phyloP scores from a whole-genome alignment of 1,139 yeast species.

The Debaryomyces nepalensis region DNA sequence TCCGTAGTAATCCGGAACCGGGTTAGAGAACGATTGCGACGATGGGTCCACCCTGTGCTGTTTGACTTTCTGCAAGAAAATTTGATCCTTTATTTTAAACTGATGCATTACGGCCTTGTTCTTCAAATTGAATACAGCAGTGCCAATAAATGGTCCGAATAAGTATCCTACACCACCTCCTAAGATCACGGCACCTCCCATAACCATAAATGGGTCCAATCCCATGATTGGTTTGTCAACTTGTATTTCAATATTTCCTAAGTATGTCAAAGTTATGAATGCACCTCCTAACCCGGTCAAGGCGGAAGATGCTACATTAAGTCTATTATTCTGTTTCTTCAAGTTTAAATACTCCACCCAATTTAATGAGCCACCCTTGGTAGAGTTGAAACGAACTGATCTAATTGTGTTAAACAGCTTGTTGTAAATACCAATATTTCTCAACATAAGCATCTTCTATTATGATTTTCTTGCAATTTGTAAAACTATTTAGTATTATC shows the following conservation, averaged over 20 bases:
- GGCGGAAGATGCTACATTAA: constrained; percentile 69
- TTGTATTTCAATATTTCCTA: constrained; percentile 82
- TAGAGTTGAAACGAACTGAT: constrained; percentile 28
- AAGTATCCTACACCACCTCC: constrained; percentile 82
- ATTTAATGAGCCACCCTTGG: constrained; percentile 30
- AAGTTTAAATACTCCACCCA: constrained; percentile 84
- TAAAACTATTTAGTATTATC: background rate
- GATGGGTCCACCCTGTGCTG: constrained; percentile 89
- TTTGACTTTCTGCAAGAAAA: constrained; percentile 73
- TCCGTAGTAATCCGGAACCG: constrained; percentile 97
- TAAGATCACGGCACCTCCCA: constrained; percentile 65
- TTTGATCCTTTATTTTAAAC: constrained; percentile 66
- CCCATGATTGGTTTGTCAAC: constrained; percentile 84
- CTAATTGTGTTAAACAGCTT: constrained; percentile 12
- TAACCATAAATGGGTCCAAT: constrained; percentile 81
- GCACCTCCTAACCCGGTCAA: constrained; percentile 73
- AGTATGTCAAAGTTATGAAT: constrained; percentile 70
- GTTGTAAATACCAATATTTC: constrained; percentile 22
- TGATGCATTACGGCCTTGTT: constrained; percentile 51
- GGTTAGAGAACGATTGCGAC: constrained; percentile 90
- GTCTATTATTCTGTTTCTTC: constrained; percentile 73
- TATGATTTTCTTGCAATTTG: constrained; percentile 3
- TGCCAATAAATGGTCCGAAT: constrained; percentile 84
- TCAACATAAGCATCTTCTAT: constrained; percentile 17
- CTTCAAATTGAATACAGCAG: constrained; percentile 61